Base-by-base conservation (phyloP, 768 basidiomycete genomes). In the Rhizopogon rudus region DNA sequence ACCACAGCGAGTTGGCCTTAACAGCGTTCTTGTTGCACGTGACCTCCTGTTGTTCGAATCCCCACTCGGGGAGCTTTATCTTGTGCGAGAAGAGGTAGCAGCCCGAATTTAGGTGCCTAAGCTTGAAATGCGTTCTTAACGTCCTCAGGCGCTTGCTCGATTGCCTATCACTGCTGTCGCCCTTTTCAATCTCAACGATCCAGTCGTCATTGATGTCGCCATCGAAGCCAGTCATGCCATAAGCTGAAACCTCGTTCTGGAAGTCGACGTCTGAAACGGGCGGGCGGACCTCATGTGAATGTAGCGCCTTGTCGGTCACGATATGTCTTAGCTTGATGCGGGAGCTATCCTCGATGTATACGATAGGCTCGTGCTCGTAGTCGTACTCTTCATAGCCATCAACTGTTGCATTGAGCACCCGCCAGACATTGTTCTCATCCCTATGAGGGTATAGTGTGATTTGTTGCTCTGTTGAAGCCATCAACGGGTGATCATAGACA, bases 21-120 rank as follows among this genome's bases (percentile, higher is more conserved):
- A 88, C 88, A 12, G 97, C 95, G 63, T 98, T 96, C 79, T 94
- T 98, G 73, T 99, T 99, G 71, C 97, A 99, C 0, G 97, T 98
- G 51, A 99, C 97, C 66, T 99, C 97, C 68, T 99, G 97, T 70
- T 99, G 97, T 66, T 98, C 97, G 62, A 80, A 99, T 0, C 84
- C 97, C 97, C 97, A 99, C 5, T 97, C 91, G 0, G 97, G 97
- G 1, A 99, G 75, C 73, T 98, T 98, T 64, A 98, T 88, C 70
- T 97, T 97, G 75, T 99, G 97, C 22, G 91, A 93, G 77, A 98
- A 99, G 39, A 99, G 79, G 68, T 97, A 98, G 69, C 97, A 99
- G 0, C 95, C 94, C 0, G 91, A 90, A 61, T 95, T 75, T 16
- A 81, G 76, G 70, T 99, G 97, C 52, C 86, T 76, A 44, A 99